A percentile compares a stretch with the other conserved stretches of the same genome.
Evolutionary conservation across 2,329 filamentous ascomycete genomes (phyloP).

Genomic region (Xylariaceae sp.): DNA sequence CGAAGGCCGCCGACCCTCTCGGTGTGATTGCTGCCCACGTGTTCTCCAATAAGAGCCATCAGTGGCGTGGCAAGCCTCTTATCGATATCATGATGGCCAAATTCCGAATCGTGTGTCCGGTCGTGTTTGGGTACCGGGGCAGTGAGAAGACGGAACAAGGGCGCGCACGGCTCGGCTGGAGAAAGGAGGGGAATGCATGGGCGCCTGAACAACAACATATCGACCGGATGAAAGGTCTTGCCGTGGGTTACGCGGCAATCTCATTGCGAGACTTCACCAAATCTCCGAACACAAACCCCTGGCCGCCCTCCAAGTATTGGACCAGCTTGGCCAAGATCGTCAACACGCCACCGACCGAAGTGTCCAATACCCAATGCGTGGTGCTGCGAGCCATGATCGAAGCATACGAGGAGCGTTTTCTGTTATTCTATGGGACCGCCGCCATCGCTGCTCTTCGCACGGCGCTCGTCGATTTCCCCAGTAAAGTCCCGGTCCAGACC

Average conservation of each 20-base stretch:
- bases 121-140: constrained; percentile 78
- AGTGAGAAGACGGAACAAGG: constrained; percentile 67
- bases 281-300: constrained; percentile 64
- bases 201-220: constrained; percentile 67
- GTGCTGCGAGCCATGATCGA: constrained; percentile 68
- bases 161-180: constrained; percentile 67
- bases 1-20: constrained; percentile 67
- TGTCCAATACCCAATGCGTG: constrained; percentile 68
- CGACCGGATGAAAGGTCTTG: constrained; percentile 78
- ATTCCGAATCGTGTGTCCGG: constrained; percentile 72
- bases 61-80: constrained; percentile 61
- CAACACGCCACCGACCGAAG: constrained; percentile 62
- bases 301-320: constrained; percentile 80
- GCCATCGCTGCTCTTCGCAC: constrained; percentile 65
- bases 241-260: constrained; percentile 76
- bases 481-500: constrained; percentile 42
- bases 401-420: constrained; percentile 67
- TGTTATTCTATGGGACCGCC: constrained; percentile 74
- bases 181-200: constrained; percentile 54
- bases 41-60: constrained; percentile 63
- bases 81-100: constrained; percentile 87
- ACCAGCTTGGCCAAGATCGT: constrained; percentile 67
- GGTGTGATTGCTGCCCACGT: constrained; percentile 72
- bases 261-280: constrained; percentile 76
- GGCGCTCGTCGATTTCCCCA: constrained; percentile 70